phyloP scores from a whole-genome alignment of 2,329 filamentous ascomycete genomes.

The Ophiobolus disseminans region DNA sequence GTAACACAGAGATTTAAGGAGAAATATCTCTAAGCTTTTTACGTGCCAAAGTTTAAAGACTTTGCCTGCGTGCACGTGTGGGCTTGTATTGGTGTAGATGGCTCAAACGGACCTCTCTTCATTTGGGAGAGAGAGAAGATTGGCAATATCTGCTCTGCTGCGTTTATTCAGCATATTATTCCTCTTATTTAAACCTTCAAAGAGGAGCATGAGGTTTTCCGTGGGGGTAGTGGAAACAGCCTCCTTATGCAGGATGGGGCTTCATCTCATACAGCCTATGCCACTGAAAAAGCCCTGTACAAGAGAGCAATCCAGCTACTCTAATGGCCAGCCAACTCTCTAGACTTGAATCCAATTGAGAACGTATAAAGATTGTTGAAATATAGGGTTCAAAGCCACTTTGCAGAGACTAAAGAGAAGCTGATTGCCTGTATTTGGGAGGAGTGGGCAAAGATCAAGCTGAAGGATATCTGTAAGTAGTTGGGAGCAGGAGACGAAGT shows the following conservation, averaged over 20 bases:
- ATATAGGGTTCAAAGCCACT: constrained; percentile 1
- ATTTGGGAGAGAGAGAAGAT: background rate
- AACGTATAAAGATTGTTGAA: constrained; percentile 11
- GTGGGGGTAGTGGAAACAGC: background rate
- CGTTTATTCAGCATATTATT: background rate
- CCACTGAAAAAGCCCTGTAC: background rate
- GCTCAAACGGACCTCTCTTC: constrained; percentile 6
- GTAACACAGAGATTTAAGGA: background rate
- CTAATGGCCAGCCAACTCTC: too few relatives aligned
- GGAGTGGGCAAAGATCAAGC: constrained; percentile 9
- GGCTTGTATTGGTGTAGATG: constrained; percentile 6
- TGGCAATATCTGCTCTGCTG: background rate
- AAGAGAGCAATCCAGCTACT: background rate
- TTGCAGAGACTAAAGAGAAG: constrained; percentile 4
- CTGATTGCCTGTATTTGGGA: constrained; percentile 5
- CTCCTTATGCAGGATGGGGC: constrained; percentile 11
- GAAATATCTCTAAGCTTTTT: constrained; percentile 3
- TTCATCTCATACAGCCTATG: constrained; percentile 1
- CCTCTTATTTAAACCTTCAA: constrained; percentile 1
- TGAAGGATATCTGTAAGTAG: too few relatives aligned
- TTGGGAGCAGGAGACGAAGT: too few relatives aligned
- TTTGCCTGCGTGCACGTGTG: background rate
- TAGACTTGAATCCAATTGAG: constrained; percentile 15
- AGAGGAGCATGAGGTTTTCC: constrained; percentile 4
- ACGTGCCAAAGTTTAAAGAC: constrained; percentile 4